A percentile compares a stretch with the other conserved stretches of the same genome.
These are phyloP conservation scores for Bondarzewia mesenterica DNA, from an alignment of 1,284 basidiomycete species.

Conservation along the genomic window DNA sequence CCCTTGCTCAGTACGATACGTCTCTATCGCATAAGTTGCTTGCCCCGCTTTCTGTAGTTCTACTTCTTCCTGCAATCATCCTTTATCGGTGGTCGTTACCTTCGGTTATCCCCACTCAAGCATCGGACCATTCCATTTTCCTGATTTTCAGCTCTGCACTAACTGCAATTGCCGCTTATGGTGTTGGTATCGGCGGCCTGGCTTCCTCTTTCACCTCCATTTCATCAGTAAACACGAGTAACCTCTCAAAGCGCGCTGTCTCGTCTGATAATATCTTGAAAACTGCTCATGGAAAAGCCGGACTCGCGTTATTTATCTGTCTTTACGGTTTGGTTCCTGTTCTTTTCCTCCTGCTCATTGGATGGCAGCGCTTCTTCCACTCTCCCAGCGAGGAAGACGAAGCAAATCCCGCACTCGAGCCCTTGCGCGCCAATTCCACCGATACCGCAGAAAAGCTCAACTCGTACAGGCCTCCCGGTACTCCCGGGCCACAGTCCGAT, in stretches of 20 bases:
- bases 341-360: constrained; percentile 26
- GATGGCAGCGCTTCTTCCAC: constrained; percentile 16
- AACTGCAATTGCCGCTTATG: constrained; percentile 45
- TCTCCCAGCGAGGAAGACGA: constrained; percentile 6
- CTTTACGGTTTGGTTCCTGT: constrained; percentile 50
- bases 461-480: constrained; percentile 5
- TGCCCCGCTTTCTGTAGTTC: constrained; percentile 53
- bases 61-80: constrained; percentile 47
- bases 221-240: constrained; percentile 14
- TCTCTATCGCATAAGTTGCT: constrained; percentile 57
- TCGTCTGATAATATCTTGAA: constrained; percentile 31
- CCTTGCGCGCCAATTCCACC: constrained; percentile 28
- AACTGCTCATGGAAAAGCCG: constrained; percentile 55
- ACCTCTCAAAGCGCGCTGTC: constrained; percentile 24
- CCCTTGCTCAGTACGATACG: constrained; percentile 33
- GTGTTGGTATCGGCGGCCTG: constrained; percentile 52
- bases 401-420: constrained; percentile 6
- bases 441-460: constrained; percentile 40
- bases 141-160: constrained; percentile 30
- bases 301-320: constrained; percentile 50
- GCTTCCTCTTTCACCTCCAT: constrained; percentile 55
- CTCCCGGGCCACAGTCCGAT: constrained; percentile 1
- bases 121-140: constrained; percentile 12
- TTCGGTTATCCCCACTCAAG: constrained; percentile 16
- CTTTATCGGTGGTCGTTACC: constrained; percentile 45